Evolutionary conservation across 2,329 filamentous ascomycete species (phyloP), one percentile per base, ranked within the genome.

Genomic region (Penicillium sp.): DNA sequence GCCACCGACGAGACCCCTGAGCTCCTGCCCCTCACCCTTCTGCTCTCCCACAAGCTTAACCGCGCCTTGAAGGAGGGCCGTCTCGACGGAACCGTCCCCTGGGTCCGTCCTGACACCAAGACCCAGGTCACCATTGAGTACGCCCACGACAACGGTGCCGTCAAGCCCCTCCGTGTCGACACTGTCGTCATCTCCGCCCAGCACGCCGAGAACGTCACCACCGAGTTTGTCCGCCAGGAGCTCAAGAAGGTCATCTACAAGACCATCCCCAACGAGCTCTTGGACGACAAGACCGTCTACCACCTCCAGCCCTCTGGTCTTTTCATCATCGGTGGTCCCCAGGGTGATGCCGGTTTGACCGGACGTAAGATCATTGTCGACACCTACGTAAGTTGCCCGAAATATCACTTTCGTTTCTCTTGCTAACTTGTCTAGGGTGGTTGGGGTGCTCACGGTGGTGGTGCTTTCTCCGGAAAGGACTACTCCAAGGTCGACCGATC

Each of bases 401-500:
- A 8, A 16, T 16, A 2, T 14, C 21, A 1, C 2, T 24, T 47
- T 46, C n/a, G 5, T 3, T 23, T 30, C 1, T 28, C 8, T 12
- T 42, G 24, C 49, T 52, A 52, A 52, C n/a, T 1, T 18, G 5
- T 14, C 28, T 28, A 58, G 56, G 94, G 94, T 83, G 94, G 94
- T 71, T 97, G 94, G 94, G 94, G 94, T 81, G 94, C 94, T 69
- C 94, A 99, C 84, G 94, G 94, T 84, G 94, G 94, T 83, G 94
- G 94, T 88, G 94, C 94, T 77, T 99, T 99, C 89, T 97, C 94
- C 71, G 94, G 94, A 72, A 99, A 99, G 88, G 94, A 99, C 79
- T 99, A 97, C 87, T 97, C 91, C 85, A 99, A 99, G 86, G 94
- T 99, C 79, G 94, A 99, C 76, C 90, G 94, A 70, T 97, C 94